Percentiles rank a stretch among this genome's conserved stretches.
Evolutionary conservation across 768 basidiomycete genomes (phyloP).

Genomic region (Myochromella boudieri): DNA sequence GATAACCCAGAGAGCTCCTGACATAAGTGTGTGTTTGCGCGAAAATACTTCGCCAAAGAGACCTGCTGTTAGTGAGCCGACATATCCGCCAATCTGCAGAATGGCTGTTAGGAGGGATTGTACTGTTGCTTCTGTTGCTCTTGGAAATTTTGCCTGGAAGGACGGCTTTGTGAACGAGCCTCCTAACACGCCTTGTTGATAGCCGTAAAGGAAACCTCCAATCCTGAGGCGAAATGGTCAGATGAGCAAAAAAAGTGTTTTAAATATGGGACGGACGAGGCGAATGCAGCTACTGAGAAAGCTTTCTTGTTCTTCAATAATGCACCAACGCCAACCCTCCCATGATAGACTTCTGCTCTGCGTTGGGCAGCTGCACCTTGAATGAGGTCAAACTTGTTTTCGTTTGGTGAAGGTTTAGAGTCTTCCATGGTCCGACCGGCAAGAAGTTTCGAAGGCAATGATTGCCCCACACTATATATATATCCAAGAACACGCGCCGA

Average conservation of each 20-base stretch:
- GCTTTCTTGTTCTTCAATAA: slow-evolving; percentile 15
- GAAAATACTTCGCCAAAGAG: slow-evolving; percentile 16
- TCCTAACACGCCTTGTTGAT: slow-evolving; percentile 18
- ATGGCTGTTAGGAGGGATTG: slow-evolving; percentile 18
- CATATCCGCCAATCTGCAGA: slow-evolving; percentile 17
- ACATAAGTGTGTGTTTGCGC: slow-evolving; percentile 17
- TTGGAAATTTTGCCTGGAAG: slow-evolving; percentile 13
- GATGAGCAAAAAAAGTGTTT: background rate
- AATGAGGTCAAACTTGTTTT: background rate
- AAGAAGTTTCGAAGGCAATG: background rate
- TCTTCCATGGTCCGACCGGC: slow-evolving; percentile 4
- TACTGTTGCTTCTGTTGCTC: slow-evolving; percentile 12
- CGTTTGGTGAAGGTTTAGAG: background rate
- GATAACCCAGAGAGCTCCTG: slow-evolving; percentile 17
- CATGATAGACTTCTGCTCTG: slow-evolving; percentile 11
- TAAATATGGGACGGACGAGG: slow-evolving; percentile 12
- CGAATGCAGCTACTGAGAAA: slow-evolving; percentile 14
- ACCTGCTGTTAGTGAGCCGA: slow-evolving; percentile 17
- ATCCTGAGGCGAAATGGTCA: slow-evolving; percentile 4
- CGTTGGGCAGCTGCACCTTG: slow-evolving; percentile 17
- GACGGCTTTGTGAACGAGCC: slow-evolving; percentile 16
- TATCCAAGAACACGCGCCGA: no score
- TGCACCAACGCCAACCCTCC: slow-evolving; percentile 8
- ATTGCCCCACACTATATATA: background rate
- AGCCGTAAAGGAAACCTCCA: slow-evolving; percentile 18